Percentiles rank a stretch among this genome's conserved stretches.
phyloP scores from a whole-genome alignment of 129 eudicot genomes.

The Calendula officinalis region DNA sequence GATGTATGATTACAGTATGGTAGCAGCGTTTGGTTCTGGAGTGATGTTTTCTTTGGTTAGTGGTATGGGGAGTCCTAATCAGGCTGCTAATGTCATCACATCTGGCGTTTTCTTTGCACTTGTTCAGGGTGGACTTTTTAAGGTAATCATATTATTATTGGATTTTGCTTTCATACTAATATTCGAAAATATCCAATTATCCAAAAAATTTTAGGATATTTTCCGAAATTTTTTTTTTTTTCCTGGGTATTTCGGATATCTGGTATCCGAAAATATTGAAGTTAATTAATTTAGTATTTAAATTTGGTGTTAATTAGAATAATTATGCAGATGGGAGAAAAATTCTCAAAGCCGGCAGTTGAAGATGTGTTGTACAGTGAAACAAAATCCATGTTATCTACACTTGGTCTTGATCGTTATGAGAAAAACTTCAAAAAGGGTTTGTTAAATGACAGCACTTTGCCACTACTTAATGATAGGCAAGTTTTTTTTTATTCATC shows the following conservation, averaged over 20 bases:
- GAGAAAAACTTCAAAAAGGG: slow-evolving; percentile 90
- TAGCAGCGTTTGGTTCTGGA: slow-evolving; percentile 96
- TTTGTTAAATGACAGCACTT: slow-evolving; percentile 67
- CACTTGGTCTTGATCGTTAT: slow-evolving; percentile 75
- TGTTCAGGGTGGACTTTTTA: slow-evolving; percentile 81
- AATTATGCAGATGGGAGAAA: slow-evolving; percentile 63
- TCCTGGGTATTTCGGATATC: no score
- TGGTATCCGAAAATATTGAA: no score
- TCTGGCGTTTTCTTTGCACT: slow-evolving; percentile 88
- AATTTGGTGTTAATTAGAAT: slow-evolving; percentile 3
- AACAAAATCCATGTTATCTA: slow-evolving; percentile 62
- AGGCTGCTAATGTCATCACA: slow-evolving; percentile 53
- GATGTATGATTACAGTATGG: slow-evolving; percentile 55
- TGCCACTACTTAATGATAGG: slow-evolving; percentile 89
- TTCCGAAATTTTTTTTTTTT: no score
- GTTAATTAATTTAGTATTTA: neutral
- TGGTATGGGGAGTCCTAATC: slow-evolving; percentile 87
- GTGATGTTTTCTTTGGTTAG: slow-evolving; percentile 85
- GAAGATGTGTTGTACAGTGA: slow-evolving; percentile 65
- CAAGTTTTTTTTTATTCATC: slow-evolving; percentile 30
- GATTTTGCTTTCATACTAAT: neutral
- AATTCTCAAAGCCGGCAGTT: slow-evolving; percentile 61
- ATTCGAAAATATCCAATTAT: neutral
- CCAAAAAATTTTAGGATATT: no score
- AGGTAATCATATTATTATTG: slow-evolving; percentile 40